Conservation (phyloP, 768 basidiomycete species). For the Psilocybe tampanensis region DNA sequence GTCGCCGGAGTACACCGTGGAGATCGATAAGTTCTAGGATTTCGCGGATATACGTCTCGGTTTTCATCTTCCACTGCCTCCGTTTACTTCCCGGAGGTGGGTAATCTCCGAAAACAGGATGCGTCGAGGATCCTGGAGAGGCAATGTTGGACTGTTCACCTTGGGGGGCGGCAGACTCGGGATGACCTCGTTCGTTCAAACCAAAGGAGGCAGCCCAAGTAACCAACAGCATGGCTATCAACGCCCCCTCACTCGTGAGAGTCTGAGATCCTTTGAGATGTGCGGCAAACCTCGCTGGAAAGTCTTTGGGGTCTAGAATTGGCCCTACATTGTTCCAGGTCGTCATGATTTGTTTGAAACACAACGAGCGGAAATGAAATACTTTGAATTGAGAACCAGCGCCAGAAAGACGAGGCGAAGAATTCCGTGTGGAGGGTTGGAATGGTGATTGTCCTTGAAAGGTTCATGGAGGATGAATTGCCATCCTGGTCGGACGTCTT, state of each 20-base stretch:
- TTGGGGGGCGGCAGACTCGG: conserved; percentile 34
- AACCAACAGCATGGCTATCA: conserved; percentile 79
- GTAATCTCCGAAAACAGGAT: conserved; percentile 26
- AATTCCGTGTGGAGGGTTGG: conserved; percentile 79
- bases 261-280: conserved; percentile 62
- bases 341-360: conserved; percentile 4
- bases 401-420: conserved; percentile 85
- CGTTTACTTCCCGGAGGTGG: conserved; percentile 33
- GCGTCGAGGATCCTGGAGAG: conserved; percentile 10
- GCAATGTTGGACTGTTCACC: conserved; percentile 17
- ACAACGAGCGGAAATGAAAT: conserved; percentile 24
- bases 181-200: conserved; percentile 74
- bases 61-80: conserved; percentile 52
- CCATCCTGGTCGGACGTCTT: conserved; percentile 55
- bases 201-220: conserved; percentile 93
- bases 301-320: conserved; percentile 81
- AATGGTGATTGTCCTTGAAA: conserved; percentile 53
- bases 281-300: conserved; percentile 69
- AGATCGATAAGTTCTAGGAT: conserved; percentile 81
- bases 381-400: conserved; percentile 86
- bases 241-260: conserved; percentile 72
- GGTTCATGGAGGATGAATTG: conserved; percentile 31
- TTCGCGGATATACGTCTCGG: conserved; percentile 74
- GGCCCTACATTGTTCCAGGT: conserved; percentile 58
- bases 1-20: conserved; percentile 75